Conservation (phyloP, 306 rosid species). For the Vigna hirtella region DNA sequence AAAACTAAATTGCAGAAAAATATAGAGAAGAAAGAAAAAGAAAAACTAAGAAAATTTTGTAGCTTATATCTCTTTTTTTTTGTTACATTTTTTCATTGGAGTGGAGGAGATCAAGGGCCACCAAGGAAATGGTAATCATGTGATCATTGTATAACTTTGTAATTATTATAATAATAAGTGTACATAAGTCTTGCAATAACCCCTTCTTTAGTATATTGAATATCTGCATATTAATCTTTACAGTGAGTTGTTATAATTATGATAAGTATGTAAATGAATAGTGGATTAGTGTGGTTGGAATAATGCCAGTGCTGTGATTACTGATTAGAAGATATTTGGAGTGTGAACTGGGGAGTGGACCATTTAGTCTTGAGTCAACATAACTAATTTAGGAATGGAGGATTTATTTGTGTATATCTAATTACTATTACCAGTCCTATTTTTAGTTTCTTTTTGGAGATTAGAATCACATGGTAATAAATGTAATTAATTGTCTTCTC, state of each 20-base stretch:
- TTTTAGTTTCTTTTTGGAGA: background rate
- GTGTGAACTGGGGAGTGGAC: background rate
- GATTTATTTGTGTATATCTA: slow-evolving; percentile 41
- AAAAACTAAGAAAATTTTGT: slow-evolving; percentile 37
- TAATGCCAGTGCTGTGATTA: background rate
- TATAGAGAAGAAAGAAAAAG: background rate
- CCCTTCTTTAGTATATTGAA: background rate
- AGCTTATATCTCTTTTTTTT: slow-evolving; percentile 39
- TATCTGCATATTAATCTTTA: background rate
- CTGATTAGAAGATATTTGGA: slow-evolving; percentile 30
- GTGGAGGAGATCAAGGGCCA: slow-evolving; percentile 15
- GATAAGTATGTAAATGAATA: background rate
- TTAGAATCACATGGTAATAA: slow-evolving; percentile 45
- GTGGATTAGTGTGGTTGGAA: background rate
- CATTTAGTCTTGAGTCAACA: slow-evolving; percentile 2
- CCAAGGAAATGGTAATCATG: slow-evolving; percentile 6
- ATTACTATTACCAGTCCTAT: slow-evolving; percentile 23
- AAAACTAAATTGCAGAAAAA: background rate
- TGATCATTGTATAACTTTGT: slow-evolving; percentile 39
- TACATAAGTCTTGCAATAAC: slow-evolving; percentile 46
- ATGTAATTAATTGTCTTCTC: slow-evolving; percentile 52
- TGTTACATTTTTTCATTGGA: slow-evolving; percentile 33
- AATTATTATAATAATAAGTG: slow-evolving; percentile 44
- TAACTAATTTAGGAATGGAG: background rate
- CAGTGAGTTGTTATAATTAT: background rate